Evolutionary conservation across 257 asterid species (phyloP).

Genomic region (Penstemon davidsonii): DNA sequence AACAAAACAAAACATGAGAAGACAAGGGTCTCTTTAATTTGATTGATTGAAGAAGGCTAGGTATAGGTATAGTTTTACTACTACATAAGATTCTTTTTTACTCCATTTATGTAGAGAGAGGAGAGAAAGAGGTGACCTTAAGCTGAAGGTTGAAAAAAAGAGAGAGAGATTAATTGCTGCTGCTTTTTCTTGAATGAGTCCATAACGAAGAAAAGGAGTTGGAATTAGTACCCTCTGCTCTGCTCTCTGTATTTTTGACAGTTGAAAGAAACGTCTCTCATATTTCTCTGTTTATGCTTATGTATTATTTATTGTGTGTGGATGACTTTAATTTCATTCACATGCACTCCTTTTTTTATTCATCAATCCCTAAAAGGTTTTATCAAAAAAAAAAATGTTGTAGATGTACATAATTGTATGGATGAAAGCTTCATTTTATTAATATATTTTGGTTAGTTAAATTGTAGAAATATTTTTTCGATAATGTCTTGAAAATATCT

Average conservation of each 20-base stretch:
- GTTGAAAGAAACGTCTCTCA: conserved; percentile 31
- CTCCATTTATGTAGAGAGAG: too few species aligned
- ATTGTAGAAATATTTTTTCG: too few species aligned
- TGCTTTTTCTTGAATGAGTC: too few species aligned
- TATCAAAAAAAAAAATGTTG: too few species aligned
- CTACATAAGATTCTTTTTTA: conserved; percentile 22
- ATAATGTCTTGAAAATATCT: too few species aligned
- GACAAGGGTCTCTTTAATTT: too few species aligned
- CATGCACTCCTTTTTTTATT: background rate
- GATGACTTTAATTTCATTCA: conserved; percentile 1
- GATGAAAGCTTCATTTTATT: too few species aligned
- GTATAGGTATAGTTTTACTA: background rate
- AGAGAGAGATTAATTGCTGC: too few species aligned
- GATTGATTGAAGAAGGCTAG: conserved; percentile 11
- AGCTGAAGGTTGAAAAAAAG: background rate
- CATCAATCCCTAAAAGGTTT: too few species aligned
- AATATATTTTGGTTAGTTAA: too few species aligned
- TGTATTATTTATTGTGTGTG: conserved; percentile 3
- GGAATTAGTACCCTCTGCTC: conserved; percentile 14
- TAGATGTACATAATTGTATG: too few species aligned
- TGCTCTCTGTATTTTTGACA: conserved; percentile 26
- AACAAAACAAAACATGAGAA: background rate
- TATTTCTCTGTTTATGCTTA: background rate
- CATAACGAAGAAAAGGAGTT: conserved; percentile 21
- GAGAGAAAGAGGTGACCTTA: too few species aligned